Evolutionary conservation across 768 basidiomycete genomes (phyloP), one percentile per base, ranked within the genome.

Genomic region (Leccinum boreale): DNA sequence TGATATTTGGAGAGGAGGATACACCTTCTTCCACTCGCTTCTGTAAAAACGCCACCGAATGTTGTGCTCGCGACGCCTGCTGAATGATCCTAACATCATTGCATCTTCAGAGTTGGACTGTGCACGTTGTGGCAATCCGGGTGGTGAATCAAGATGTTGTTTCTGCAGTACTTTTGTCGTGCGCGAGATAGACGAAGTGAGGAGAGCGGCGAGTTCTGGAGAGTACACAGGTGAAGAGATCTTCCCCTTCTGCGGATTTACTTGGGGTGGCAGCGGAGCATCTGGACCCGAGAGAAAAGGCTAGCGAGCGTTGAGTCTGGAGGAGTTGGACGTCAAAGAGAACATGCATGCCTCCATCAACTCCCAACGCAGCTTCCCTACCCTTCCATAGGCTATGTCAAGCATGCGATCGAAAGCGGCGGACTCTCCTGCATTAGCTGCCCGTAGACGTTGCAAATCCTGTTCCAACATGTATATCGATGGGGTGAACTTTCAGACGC

Each of bases 11-110:
- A 91, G 68, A 7, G 91, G 89, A 24, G 85, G 84, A 3, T 73
- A 65, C 23, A 86, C 71, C 62, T 84, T 86, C 63, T 76, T 79
- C 61, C 76, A 76, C 66, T 89, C 81, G 10, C 60, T 62, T 15
- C 68, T 73, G 70, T 85, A 90, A 65, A 78, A 89, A 21, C 84
- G 81, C 84, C 86, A 83, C 21, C 84, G 83, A 48, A 85, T 77
- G 70, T 94, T 93, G 50, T 84, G 78, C 68, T 90, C 82, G 46
- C 90, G 81, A 35, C 90, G 83, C 66, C 83, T 88, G 75, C 87
- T 89, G 45, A 91, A 75, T 10, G 78, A 81, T 3, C 89, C 90
- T 33, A 89, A 73, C 4, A 87, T 62, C 28, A 68, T 68, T 2
- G 85, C 84, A 53, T 89, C 86, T 56, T 81, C 76, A 9, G 87